Conservation (phyloP, 2,329 filamentous ascomycete species). For the Aspergillus oerlinghausenensis region DNA sequence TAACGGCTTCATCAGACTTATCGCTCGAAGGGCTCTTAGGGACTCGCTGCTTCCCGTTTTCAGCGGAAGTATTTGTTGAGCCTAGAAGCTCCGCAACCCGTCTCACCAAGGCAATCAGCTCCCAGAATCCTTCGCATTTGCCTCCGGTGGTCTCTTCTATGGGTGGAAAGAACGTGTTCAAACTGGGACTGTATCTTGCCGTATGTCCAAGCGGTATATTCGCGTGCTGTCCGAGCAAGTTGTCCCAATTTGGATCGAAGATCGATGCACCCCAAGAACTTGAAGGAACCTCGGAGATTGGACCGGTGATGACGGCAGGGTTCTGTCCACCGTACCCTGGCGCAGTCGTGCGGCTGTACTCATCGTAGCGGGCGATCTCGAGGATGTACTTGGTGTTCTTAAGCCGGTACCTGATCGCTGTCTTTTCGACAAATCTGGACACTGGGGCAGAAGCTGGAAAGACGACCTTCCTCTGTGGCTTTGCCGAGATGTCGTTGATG, state of each 20-base stretch:
- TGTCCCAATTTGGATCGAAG: conserved; percentile 39
- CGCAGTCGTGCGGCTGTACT: conserved; percentile 21
- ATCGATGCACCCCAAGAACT: conserved; percentile 37
- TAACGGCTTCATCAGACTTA: background rate
- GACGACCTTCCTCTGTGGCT: conserved; percentile 25
- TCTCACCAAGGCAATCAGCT: conserved; percentile 32
- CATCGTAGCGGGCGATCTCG: conserved; percentile 42
- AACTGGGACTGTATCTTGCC: conserved; percentile 27
- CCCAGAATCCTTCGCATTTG: conserved; percentile 29
- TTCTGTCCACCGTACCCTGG: conserved; percentile 11
- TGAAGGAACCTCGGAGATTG: conserved; percentile 20
- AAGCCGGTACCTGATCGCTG: conserved; percentile 35
- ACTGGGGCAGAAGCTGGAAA: conserved; percentile 26
- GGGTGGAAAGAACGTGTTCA: conserved; percentile 35
- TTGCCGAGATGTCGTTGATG: conserved; percentile 19
- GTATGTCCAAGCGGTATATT: conserved; percentile 31
- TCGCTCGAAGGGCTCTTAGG: background rate
- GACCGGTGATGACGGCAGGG: conserved; percentile 1
- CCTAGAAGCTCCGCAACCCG: conserved; percentile 30
- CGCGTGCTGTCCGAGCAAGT: conserved; percentile 33
- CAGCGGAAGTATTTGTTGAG: conserved; percentile 11
- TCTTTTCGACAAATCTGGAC: conserved; percentile 35
- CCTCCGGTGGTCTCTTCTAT: conserved; percentile 11
- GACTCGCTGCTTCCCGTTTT: background rate
- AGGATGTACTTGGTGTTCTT: conserved; percentile 39